These are phyloP conservation scores for Backusella luteola DNA, from an alignment of 192 early-diverging fungal genomes.

Conservation along the genomic window DNA sequence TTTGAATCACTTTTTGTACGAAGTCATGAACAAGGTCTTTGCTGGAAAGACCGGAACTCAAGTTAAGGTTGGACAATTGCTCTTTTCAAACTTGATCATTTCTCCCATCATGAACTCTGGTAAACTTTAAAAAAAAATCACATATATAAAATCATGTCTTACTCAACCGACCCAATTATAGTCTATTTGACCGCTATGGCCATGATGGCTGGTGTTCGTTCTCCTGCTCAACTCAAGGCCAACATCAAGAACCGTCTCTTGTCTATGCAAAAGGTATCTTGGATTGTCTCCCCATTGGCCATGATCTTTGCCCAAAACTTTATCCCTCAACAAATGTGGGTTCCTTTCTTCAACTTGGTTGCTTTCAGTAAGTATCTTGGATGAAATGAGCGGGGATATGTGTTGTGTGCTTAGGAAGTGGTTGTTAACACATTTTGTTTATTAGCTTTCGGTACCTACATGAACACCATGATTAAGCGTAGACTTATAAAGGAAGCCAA, in stretches of 20 bases:
- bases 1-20: slow-evolving; percentile 79
- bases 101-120: slow-evolving; percentile 85
- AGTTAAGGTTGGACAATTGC: slow-evolving; percentile 68
- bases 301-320: slow-evolving; percentile 79
- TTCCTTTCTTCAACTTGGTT: slow-evolving; percentile 89
- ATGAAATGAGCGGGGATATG: neutral
- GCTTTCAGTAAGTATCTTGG: slow-evolving; percentile 54
- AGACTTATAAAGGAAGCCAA: slow-evolving; percentile 27
- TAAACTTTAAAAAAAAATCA: slow-evolving; percentile 30
- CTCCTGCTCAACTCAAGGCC: slow-evolving; percentile 45
- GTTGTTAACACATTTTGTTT: neutral
- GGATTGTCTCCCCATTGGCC: slow-evolving; percentile 76
- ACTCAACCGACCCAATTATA: slow-evolving; percentile 12
- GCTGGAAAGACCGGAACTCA: slow-evolving; percentile 60
- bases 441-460: slow-evolving; percentile 65
- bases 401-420: neutral
- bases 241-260: slow-evolving; percentile 62
- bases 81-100: slow-evolving; percentile 76
- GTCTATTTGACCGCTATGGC: slow-evolving; percentile 86
- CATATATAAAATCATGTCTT: neutral
- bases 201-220: slow-evolving; percentile 71
- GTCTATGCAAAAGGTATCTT: slow-evolving; percentile 80
- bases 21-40: slow-evolving; percentile 72
- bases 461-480: slow-evolving; percentile 74
- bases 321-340: slow-evolving; percentile 77